Percentiles rank a stretch among this genome's conserved stretches.
Evolutionary conservation across 768 basidiomycete species (phyloP).

Genomic region (Rhodosporidiobolus odoratus): DNA sequence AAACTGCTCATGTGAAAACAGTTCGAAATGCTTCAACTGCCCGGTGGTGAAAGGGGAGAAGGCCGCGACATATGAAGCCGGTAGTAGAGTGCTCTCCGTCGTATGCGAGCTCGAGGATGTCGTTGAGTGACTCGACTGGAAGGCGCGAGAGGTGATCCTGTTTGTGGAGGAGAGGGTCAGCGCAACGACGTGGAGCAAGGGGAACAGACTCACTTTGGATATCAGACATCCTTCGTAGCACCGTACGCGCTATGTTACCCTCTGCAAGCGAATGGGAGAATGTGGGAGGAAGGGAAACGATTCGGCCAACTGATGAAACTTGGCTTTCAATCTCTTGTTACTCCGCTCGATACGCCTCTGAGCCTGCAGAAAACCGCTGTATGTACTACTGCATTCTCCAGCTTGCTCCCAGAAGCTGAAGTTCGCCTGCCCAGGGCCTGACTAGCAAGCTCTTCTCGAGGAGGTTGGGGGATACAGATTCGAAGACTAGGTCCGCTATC

Average conservation of each 20-base stretch:
- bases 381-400: no score
- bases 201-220: background rate
- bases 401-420: no score
- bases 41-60: background rate
- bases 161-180: background rate
- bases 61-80: background rate
- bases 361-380: no score
- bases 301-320: no score
- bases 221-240: background rate
- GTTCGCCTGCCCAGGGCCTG: no score
- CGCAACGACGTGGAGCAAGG: background rate
- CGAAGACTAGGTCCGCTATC: no score
- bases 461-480: no score
- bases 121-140: background rate
- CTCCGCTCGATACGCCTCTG: no score
- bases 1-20: background rate
- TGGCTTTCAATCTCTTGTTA: no score
- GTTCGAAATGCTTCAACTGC: background rate
- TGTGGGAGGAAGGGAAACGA: no score
- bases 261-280: background rate
- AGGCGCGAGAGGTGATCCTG: constrained; percentile 5
- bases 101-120: constrained; percentile 1
- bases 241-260: background rate
- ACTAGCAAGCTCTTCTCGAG: no score
- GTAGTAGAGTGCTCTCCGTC: background rate